Percentiles rank a stretch among this genome's conserved stretches.
Conservation (phyloP, 2,329 filamentous ascomycete genomes). For the Botrytis porri region DNA sequence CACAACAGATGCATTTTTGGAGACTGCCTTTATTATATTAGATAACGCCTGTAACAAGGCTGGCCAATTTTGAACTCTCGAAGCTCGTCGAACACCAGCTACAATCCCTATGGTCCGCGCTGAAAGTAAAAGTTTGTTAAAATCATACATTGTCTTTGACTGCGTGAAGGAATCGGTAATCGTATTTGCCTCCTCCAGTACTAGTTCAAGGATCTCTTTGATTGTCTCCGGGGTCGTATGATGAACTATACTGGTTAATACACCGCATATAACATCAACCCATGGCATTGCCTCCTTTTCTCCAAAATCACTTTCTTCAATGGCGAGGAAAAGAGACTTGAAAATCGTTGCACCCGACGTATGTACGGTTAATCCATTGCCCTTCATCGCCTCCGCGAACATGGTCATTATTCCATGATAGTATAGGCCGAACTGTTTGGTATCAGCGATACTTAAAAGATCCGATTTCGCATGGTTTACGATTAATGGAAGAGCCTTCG, state of each 20-base stretch:
- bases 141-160: slow-evolving; percentile 34
- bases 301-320: slow-evolving; percentile 48
- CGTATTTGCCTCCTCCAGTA: slow-evolving; percentile 51
- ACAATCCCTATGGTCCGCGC: slow-evolving; percentile 64
- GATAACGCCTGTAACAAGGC: slow-evolving; percentile 56
- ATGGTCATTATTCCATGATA: slow-evolving; percentile 88
- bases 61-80: slow-evolving; percentile 70
- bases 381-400: slow-evolving; percentile 78
- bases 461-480: slow-evolving; percentile 70
- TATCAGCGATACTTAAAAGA: slow-evolving; percentile 52
- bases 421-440: slow-evolving; percentile 64
- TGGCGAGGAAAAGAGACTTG: slow-evolving; percentile 45
- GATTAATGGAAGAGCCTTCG: slow-evolving; percentile 68
- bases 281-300: slow-evolving; percentile 46
- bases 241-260: slow-evolving; percentile 79
- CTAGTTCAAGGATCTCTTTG: slow-evolving; percentile 59
- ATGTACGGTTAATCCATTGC: slow-evolving; percentile 57
- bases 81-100: slow-evolving; percentile 78
- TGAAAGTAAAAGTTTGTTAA: slow-evolving; percentile 48
- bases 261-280: slow-evolving; percentile 68
- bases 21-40: slow-evolving; percentile 49
- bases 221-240: slow-evolving; percentile 75
- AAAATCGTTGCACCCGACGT: slow-evolving; percentile 57
- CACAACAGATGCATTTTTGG: slow-evolving; percentile 39
- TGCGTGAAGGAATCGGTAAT: slow-evolving; percentile 42